phyloP scores from a whole-genome alignment of 1,284 basidiomycete genomes.

The Cerrena zonata region DNA sequence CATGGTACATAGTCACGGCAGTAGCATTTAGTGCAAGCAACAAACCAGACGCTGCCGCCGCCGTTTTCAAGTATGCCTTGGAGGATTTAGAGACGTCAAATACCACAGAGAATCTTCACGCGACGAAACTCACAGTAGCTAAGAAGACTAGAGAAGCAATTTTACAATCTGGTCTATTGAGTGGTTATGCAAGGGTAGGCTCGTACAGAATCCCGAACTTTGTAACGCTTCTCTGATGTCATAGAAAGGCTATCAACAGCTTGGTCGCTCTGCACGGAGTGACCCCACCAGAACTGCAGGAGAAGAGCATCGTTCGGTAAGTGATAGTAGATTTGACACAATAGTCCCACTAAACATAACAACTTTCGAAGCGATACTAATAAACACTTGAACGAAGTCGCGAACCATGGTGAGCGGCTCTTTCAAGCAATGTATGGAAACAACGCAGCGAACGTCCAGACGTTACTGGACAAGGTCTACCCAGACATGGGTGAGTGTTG shows the following conservation, averaged over 20 bases:
- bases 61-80: conserved; percentile 44
- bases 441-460: conserved; percentile 38
- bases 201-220: background rate
- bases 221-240: too few relatives aligned
- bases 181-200: conserved; percentile 46
- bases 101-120: conserved; percentile 21
- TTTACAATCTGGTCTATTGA: conserved; percentile 50
- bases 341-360: background rate
- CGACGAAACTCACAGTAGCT: conserved; percentile 36
- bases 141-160: conserved; percentile 50
- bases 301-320: conserved; percentile 26
- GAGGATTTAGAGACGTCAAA: conserved; percentile 30
- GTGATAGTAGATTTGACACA: conserved; percentile 1
- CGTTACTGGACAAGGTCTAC: conserved; percentile 41
- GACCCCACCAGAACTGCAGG: conserved; percentile 31
- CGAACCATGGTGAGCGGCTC: conserved; percentile 36
- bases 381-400: conserved; percentile 35
- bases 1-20: conserved; percentile 54
- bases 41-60: conserved; percentile 47
- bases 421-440: conserved; percentile 48
- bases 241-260: conserved; percentile 28
- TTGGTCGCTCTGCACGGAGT: conserved; percentile 27
- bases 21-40: conserved; percentile 53
- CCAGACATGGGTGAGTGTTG: conserved; percentile 56
- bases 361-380: conserved; percentile 30